phyloP scores from a whole-genome alignment of 169 alveolate species.

The Eimeria acervulina region DNA sequence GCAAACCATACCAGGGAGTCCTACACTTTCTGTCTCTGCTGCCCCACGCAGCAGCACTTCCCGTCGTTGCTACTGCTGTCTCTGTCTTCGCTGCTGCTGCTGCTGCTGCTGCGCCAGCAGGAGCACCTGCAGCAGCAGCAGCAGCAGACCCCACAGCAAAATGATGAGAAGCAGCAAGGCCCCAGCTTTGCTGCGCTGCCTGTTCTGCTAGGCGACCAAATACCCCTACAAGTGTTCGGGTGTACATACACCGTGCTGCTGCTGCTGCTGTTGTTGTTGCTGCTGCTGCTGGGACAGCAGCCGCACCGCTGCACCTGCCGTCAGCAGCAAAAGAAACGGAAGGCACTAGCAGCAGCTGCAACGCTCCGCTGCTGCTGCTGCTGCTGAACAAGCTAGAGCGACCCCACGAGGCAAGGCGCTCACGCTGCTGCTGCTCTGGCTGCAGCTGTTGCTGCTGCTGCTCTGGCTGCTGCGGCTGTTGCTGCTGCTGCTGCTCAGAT shows the following conservation, averaged over 20 bases:
- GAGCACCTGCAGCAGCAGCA: too few species aligned
- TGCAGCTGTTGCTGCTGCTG: too few species aligned
- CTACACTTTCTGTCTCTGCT: neutral
- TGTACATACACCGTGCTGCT: constrained; percentile 35
- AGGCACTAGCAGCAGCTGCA: constrained; percentile 27
- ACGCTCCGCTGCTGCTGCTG: constrained; percentile 15
- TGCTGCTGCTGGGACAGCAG: neutral
- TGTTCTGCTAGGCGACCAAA: constrained; percentile 27
- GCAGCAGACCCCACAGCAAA: too few species aligned
- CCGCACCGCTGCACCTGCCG: too few species aligned
- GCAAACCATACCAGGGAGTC: constrained; percentile 14
- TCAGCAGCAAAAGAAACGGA: neutral
- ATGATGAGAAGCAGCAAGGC: constrained; percentile 18
- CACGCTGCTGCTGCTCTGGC: too few species aligned
- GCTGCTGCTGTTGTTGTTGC: neutral
- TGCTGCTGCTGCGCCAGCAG: too few species aligned
- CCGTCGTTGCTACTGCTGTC: neutral
- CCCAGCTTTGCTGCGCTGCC: constrained; percentile 38
- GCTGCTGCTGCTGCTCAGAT: too few species aligned
- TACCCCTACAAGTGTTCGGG: constrained; percentile 34
- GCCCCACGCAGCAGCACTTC: neutral
- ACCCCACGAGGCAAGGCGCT: too few species aligned
- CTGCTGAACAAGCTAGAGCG: too few species aligned
- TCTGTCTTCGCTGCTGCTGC: neutral
- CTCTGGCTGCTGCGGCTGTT: too few species aligned